Base-by-base conservation (phyloP, 1,139 yeast species). In the Petasospora rhodanensis region DNA sequence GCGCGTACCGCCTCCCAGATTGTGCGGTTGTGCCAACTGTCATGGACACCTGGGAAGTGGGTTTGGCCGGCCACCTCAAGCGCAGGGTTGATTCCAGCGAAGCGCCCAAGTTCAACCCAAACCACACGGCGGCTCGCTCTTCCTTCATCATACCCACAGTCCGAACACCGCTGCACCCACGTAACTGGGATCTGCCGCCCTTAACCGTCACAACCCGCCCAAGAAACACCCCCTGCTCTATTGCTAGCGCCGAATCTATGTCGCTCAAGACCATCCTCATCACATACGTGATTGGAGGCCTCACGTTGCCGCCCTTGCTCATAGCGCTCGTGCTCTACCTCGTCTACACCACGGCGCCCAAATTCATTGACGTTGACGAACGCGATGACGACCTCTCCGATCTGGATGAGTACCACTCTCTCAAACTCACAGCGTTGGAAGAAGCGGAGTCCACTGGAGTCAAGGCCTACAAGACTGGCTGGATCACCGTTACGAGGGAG, bases 401-500 rank as follows among this genome's bases (percentile, higher is more conserved):
- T 14, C 29, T 49, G 6, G 43, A 52, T 13, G 60, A 64, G 9
- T 64, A 64, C 33, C 53, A 65, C 8, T 45, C 52, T 9, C 56
- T 80, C 31, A 75, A 70, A 42, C 76, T 80, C 2, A 83, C 84
- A 0, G 76, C 74, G 40, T 47, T 79, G 7, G 79, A 80, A 40
- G 89, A 83, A 45, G 58, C 60, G 13, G 60, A 63, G 27, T 67
- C 68, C 18, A 58, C 74, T 2, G 94, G 93, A 3, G 73, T 82
- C 6, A 76, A 77, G 22, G 71, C 86, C 0, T 73, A 66, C 47
- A 77, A 73, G 51, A 61, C 76, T 10, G 96, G 95, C 2, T 86
- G 95, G 94, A 59, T 89, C 5, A 76, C 82, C 4, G 86, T 87
- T 8, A 84, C 96, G 0, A 77, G 77, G 40, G 91, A 83, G 46